Evolutionary conservation across 306 rosid genomes (phyloP).

Genomic region (Cicer judaicum): DNA sequence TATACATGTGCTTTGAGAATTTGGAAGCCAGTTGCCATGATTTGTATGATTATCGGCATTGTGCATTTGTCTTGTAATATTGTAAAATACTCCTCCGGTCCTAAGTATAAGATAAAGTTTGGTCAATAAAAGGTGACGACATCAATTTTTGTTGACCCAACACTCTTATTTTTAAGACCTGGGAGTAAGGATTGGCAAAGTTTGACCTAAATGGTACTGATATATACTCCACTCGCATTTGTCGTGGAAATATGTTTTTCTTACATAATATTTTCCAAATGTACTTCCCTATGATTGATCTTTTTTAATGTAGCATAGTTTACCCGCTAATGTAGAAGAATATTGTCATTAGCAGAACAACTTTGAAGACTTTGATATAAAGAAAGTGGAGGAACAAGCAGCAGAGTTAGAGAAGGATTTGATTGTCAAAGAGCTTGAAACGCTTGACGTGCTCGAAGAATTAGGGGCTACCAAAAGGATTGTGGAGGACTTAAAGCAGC

Average conservation of each 20-base stretch:
- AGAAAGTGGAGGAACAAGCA: conserved; percentile 95
- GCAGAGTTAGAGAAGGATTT: conserved; percentile 95
- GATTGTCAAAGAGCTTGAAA: conserved; percentile 92
- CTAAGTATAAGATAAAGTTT: no score
- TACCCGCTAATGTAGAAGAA: conserved; percentile 47
- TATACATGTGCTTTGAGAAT: background rate
- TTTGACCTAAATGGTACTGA: background rate
- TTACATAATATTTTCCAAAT: background rate
- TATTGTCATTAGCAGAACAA: conserved; percentile 51
- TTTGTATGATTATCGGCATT: no score
- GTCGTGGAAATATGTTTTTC: conserved; percentile 8
- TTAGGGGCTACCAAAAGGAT: conserved; percentile 80
- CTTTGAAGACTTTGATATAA: conserved; percentile 74
- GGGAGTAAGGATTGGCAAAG: background rate
- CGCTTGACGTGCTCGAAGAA: conserved; percentile 94
- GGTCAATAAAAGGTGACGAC: no score
- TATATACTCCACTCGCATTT: background rate
- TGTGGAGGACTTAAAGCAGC: conserved; percentile 86
- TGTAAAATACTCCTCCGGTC: no score
- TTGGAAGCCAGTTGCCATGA: no score
- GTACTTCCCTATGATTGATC: background rate
- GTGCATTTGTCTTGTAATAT: no score
- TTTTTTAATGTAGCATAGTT: background rate
- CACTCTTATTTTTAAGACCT: no score
- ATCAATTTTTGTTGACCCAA: no score